Base-by-base conservation (phyloP, 2,329 filamentous ascomycete genomes). In the Curvularia spicifera region DNA sequence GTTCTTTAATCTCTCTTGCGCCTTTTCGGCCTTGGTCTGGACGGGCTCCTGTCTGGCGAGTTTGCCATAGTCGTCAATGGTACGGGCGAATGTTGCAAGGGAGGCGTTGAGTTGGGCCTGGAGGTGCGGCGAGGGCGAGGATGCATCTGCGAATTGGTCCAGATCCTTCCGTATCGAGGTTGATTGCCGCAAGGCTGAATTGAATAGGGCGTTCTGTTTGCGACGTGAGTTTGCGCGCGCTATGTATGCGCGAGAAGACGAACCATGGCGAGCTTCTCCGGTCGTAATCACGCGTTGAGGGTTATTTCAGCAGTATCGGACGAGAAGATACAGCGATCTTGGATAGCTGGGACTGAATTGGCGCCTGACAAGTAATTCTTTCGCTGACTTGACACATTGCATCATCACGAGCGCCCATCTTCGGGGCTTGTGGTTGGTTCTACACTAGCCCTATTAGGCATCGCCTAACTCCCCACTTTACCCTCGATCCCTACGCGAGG, bases 11-110 rank as follows among this genome's bases (percentile, higher is more conserved):
- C 95, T 87, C 73, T 96, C 92, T 64, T 87, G 83, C 0, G 94
- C 95, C 73, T 98, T 97, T 59, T 95, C 89, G 68, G 96, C 91
- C 79, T 98, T 99, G 59, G 91, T 89, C 4, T 90, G 85, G 56
- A 96, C 93, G 31, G 97, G 87, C 78, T 99, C 95, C 70, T 94
- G 91, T 65, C 91, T 91, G 1, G 93, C 90, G 29, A 96, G 87
- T 54, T 85, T 85, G 71, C 90, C 87, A 82, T 99, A 99, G 74
- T 97, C 93, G 79, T 97, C 93, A 64, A 99, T 84, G 0, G 92
- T 96, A 60, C 95, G 91, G 46, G 90, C 87, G 77, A 99, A 93
- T 59, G 93, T 87, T 43, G 90, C 88, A 29, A 96, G 81, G 13
- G 91, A 75, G 2, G 73, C 73, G 62, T 71, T 72, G 57, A 77